Conservation (phyloP, 768 basidiomycete genomes). For the Kwoniella mangroviensis region DNA sequence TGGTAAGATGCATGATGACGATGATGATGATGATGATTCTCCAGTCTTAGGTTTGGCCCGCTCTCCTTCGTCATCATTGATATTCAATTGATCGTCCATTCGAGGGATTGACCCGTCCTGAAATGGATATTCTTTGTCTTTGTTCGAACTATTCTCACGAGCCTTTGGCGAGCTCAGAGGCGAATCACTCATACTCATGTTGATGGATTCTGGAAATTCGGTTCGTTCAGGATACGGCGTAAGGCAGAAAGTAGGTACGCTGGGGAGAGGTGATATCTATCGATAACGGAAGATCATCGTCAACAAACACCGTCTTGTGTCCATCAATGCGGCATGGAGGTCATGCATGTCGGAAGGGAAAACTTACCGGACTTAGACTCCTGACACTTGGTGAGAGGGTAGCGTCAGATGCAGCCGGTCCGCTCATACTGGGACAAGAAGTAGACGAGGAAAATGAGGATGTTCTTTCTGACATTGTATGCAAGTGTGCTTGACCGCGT, state of each 20-base stretch:
- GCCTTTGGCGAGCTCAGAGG: neutral
- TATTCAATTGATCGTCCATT: too few relatives aligned
- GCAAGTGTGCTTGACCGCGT: too few relatives aligned
- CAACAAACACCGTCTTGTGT: neutral
- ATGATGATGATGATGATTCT: too few relatives aligned
- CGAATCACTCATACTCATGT: neutral
- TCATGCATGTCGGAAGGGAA: too few relatives aligned
- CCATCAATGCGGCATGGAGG: too few relatives aligned
- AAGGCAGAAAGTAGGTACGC: constrained; percentile 9
- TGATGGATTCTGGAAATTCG: neutral
- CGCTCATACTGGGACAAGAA: constrained; percentile 15
- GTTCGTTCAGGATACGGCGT: constrained; percentile 3
- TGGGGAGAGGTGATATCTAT: constrained; percentile 2
- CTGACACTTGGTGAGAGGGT: constrained; percentile 1
- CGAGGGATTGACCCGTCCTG: too few relatives aligned
- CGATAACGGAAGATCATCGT: neutral
- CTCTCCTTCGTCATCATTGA: too few relatives aligned
- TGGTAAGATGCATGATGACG: too few relatives aligned
- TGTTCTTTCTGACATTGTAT: constrained; percentile 5
- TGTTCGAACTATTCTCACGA: neutral
- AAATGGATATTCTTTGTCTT: too few relatives aligned
- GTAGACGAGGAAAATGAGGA: constrained; percentile 14
- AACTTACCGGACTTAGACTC: constrained; percentile 10
- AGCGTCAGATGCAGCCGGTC: neutral
- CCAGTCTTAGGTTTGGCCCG: too few relatives aligned